Percentiles rank a stretch among this genome's conserved stretches.
Evolutionary conservation across 805 yeast genomes (phyloP).

Genomic region (Saccharomycopsis sp.): DNA sequence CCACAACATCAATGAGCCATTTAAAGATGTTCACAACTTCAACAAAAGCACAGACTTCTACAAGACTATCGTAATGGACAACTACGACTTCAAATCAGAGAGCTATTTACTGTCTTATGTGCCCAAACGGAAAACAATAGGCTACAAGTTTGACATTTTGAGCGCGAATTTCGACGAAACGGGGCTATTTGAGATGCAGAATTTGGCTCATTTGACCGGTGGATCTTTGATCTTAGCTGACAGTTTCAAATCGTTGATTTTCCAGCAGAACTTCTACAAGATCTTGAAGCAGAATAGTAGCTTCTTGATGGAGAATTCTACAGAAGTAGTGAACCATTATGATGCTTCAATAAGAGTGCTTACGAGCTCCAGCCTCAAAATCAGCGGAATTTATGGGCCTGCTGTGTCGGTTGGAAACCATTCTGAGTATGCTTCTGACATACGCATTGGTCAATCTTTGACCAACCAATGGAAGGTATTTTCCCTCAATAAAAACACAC

Average conservation of each 20-base stretch:
- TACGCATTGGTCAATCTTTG: constrained; percentile 29
- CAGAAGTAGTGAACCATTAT: constrained; percentile 1
- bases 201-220: constrained; percentile 30
- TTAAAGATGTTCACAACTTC: constrained; percentile 26
- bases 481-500: constrained; percentile 23
- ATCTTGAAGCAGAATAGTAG: not conserved
- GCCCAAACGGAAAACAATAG: constrained; percentile 21
- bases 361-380: constrained; percentile 32
- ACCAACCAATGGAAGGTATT: constrained; percentile 36
- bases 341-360: constrained; percentile 26
- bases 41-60: constrained; percentile 14
- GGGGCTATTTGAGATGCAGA: constrained; percentile 38
- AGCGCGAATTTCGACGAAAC: constrained; percentile 37
- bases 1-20: constrained; percentile 32
- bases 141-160: constrained; percentile 28
- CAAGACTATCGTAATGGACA: constrained; percentile 24
- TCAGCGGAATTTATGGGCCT: constrained; percentile 30
- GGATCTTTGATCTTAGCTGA: constrained; percentile 31
- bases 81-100: constrained; percentile 28
- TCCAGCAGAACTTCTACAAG: constrained; percentile 22
- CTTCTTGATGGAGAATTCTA: not conserved
- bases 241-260: constrained; percentile 27
- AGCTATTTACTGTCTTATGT: constrained; percentile 12
- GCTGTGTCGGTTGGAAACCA: constrained; percentile 29
- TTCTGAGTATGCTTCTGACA: constrained; percentile 15